Percentiles rank a stretch among this genome's conserved stretches.
phyloP scores from a whole-genome alignment of 441 rosid genomes.

The Theobroma grandiflorum region DNA sequence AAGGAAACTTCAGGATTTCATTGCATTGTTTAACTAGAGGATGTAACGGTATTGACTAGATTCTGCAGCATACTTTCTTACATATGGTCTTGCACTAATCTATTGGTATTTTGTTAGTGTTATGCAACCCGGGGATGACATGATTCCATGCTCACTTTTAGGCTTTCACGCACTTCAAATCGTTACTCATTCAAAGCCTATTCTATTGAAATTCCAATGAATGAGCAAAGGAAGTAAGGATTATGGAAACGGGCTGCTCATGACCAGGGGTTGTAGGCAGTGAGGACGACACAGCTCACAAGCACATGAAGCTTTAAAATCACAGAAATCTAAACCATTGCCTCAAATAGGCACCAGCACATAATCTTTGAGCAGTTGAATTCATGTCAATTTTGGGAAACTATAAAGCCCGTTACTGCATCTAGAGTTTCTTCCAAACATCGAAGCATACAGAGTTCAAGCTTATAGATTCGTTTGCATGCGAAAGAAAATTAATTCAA shows the following conservation, averaged over 20 bases:
- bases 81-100: too few species aligned
- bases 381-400: neutral
- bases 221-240: too few species aligned
- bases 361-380: neutral
- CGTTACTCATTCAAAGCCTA: too few species aligned
- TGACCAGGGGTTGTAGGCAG: neutral
- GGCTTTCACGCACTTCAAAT: too few species aligned
- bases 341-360: neutral
- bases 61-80: too few species aligned
- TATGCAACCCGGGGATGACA: too few species aligned
- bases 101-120: too few species aligned
- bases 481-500: conserved; percentile 1
- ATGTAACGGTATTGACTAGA: too few species aligned
- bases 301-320: conserved; percentile 3
- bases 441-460: conserved; percentile 2
- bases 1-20: too few species aligned
- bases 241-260: neutral
- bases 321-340: neutral
- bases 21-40: too few species aligned
- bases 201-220: too few species aligned
- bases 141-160: too few species aligned
- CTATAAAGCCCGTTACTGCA: neutral
- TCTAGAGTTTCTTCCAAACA: neutral
- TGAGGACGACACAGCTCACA: neutral
- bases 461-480: conserved; percentile 22